These are phyloP conservation scores for Oryza punctata DNA, from an alignment of 176 grass and related monocot genomes.

Conservation along the genomic window DNA sequence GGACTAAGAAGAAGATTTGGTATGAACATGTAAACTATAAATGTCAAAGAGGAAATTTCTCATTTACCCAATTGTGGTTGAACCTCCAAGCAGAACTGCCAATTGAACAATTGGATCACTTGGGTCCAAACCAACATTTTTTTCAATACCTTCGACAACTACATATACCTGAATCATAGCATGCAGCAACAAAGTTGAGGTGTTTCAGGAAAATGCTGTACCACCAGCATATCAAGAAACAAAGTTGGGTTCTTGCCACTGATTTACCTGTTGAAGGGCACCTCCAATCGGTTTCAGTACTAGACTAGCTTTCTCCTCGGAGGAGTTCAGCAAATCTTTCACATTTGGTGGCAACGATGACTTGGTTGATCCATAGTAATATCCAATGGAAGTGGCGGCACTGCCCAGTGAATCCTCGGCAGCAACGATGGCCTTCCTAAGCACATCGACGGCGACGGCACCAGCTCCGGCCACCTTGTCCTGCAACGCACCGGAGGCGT, in stretches of 20 bases:
- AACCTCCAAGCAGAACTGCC: conserved; percentile 69
- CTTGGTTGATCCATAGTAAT: conserved; percentile 81
- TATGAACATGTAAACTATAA: not conserved
- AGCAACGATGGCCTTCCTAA: conserved; percentile 61
- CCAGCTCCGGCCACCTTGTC: conserved; percentile 60
- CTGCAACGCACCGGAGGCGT: conserved; percentile 55
- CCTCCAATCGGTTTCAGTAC: conserved; percentile 60
- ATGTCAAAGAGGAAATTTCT: conserved; percentile 12
- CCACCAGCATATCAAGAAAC: not conserved
- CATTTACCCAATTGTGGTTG: conserved; percentile 69
- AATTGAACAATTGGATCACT: conserved; percentile 84
- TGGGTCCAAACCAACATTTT: conserved; percentile 87
- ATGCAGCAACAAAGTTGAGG: conserved; percentile 11
- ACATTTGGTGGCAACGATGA: conserved; percentile 74
- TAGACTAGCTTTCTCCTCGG: conserved; percentile 77
- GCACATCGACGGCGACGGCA: conserved; percentile 47
- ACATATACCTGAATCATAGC: conserved; percentile 57
- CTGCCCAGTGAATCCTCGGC: conserved; percentile 72
- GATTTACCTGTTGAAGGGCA: conserved; percentile 82
- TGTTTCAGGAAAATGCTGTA: not conserved
- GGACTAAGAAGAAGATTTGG: conserved; percentile 25
- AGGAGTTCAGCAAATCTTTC: conserved; percentile 63
- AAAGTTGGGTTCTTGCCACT: not conserved
- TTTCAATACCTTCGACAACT: conserved; percentile 74
- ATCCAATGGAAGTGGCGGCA: conserved; percentile 54